These are phyloP conservation scores for Plasmodium fragile DNA, from an alignment of 169 alveolate genomes.

Conservation along the genomic window DNA sequence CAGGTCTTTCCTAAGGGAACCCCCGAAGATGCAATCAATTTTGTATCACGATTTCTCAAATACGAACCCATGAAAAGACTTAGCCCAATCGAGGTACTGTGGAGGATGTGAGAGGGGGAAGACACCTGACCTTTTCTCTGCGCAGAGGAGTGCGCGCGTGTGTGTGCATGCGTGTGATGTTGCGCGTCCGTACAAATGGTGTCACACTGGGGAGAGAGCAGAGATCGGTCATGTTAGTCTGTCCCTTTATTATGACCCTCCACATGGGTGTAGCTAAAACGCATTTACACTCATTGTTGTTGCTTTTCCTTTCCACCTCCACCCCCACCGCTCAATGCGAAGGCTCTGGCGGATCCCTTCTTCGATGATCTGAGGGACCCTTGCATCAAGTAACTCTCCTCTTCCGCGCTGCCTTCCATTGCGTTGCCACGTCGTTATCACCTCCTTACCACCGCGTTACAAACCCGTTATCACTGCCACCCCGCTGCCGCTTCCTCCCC, in stretches of 20 bases:
- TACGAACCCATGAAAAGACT: slow-evolving; percentile 91
- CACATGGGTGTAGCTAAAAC: neutral
- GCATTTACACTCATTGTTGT: neutral
- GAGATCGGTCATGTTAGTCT: neutral
- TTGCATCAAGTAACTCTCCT: slow-evolving; percentile 49
- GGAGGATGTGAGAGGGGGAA: neutral
- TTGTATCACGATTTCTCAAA: slow-evolving; percentile 85
- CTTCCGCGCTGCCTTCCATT: neutral
- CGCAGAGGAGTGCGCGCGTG: no score
- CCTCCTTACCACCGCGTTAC: neutral
- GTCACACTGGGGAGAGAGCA: neutral
- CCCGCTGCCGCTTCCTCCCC: neutral
- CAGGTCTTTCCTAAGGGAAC: slow-evolving; percentile 86
- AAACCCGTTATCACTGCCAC: neutral
- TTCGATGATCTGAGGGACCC: slow-evolving; percentile 94
- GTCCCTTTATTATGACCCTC: neutral
- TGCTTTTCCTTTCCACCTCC: slow-evolving; percentile 39
- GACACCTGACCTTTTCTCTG: no score
- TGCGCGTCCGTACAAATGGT: no score
- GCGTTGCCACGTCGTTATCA: no score
- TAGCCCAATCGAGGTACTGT: slow-evolving; percentile 85
- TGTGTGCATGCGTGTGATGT: no score
- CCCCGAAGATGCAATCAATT: slow-evolving; percentile 86
- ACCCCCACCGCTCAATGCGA: no score
- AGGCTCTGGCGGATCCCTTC: slow-evolving; percentile 95